A percentile compares a stretch with the other conserved stretches of the same genome.
These are phyloP conservation scores for Pleurotus ostreatus DNA, from an alignment of 768 basidiomycete species.

Conservation along the genomic window DNA sequence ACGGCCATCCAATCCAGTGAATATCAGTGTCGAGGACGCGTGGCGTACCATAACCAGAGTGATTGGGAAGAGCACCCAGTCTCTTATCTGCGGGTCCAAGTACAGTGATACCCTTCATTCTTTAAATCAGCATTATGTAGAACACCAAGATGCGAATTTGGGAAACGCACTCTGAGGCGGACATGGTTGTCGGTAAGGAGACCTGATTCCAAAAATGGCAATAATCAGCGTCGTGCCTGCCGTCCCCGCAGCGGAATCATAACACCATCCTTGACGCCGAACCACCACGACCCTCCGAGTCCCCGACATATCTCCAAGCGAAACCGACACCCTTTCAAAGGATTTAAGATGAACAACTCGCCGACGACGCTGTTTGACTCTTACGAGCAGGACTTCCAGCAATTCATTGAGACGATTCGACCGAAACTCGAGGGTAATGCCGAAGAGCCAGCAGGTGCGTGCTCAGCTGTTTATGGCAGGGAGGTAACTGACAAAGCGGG, in stretches of 20 bases:
- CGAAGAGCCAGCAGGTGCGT: constrained; percentile 66
- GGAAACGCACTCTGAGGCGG: constrained; percentile 39
- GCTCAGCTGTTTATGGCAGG: neutral
- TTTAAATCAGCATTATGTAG: neutral
- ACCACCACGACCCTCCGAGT: too few relatives aligned
- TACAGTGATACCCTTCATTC: constrained; percentile 47
- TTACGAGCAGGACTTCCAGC: constrained; percentile 90
- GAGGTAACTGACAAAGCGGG: neutral
- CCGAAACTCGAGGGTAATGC: constrained; percentile 74
- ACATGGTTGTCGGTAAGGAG: constrained; percentile 28
- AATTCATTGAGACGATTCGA: constrained; percentile 71
- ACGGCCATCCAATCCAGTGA: neutral
- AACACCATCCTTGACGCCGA: constrained; percentile 7
- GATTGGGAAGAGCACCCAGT: constrained; percentile 93
- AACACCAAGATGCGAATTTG: constrained; percentile 1
- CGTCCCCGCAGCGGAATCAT: neutral
- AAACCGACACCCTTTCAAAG: too few relatives aligned
- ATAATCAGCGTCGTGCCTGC: neutral
- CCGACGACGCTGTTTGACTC: constrained; percentile 85
- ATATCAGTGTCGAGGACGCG: neutral
- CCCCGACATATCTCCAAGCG: too few relatives aligned
- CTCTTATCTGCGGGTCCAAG: constrained; percentile 94
- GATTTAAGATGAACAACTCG: constrained; percentile 64
- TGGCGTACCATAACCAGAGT: constrained; percentile 88
- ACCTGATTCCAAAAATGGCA: constrained; percentile 6